Evolutionary conservation across 306 rosid species (phyloP).

Genomic region (Acacia acuminata): DNA sequence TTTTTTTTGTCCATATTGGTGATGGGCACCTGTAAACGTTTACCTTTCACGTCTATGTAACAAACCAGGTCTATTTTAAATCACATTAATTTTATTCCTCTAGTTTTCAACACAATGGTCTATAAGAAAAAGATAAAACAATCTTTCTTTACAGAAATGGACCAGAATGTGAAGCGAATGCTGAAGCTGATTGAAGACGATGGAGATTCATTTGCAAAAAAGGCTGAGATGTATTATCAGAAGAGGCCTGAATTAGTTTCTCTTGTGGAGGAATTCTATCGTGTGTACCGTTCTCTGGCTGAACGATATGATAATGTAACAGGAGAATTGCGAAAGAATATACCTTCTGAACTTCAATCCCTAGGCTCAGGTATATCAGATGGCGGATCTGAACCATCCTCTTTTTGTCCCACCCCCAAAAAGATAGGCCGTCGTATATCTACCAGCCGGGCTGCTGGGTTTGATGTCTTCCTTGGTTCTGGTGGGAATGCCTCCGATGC

Average conservation of each 20-base stretch:
- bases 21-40: neutral
- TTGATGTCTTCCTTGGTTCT: slow-evolving; percentile 89
- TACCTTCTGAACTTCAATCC: slow-evolving; percentile 82
- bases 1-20: neutral
- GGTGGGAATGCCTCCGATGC: slow-evolving; percentile 63
- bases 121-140: slow-evolving; percentile 52
- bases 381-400: slow-evolving; percentile 61
- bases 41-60: neutral
- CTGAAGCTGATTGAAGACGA: slow-evolving; percentile 65
- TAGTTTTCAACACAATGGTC: slow-evolving; percentile 39
- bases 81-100: neutral
- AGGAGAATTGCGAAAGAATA: slow-evolving; percentile 71
- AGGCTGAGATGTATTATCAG: slow-evolving; percentile 81
- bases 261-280: slow-evolving; percentile 89
- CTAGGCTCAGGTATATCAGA: slow-evolving; percentile 78
- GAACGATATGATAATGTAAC: slow-evolving; percentile 95
- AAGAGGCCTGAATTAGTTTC: slow-evolving; percentile 76
- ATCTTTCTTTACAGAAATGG: slow-evolving; percentile 56
- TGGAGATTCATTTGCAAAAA: slow-evolving; percentile 90
- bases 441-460: slow-evolving; percentile 85
- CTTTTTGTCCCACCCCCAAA: slow-evolving; percentile 51
- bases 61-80: slow-evolving; percentile 16
- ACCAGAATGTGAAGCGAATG: slow-evolving; percentile 72
- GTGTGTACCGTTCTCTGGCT: slow-evolving; percentile 81
- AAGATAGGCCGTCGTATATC: slow-evolving; percentile 52